These are phyloP conservation scores for Colletotrichum lentis DNA, from an alignment of 2,329 filamentous ascomycete genomes.

Conservation along the genomic window DNA sequence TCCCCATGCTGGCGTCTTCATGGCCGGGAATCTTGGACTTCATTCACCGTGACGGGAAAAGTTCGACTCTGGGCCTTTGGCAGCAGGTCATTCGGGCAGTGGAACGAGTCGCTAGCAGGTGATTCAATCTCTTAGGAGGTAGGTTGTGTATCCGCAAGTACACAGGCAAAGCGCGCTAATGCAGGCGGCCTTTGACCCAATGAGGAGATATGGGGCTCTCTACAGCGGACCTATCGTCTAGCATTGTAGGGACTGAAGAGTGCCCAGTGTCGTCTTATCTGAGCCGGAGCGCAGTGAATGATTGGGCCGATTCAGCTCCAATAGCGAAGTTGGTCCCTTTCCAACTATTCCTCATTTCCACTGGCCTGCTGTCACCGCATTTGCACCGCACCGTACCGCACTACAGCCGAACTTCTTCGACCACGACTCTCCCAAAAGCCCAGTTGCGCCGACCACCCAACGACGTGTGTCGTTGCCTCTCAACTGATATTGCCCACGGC, in stretches of 20 bases:
- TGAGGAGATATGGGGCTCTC: constrained; percentile 11
- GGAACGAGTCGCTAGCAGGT: constrained; percentile 1
- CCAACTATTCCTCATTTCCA: constrained; percentile 22
- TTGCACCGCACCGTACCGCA: constrained; percentile 8
- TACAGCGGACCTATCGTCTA: background rate
- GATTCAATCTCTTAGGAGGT: background rate
- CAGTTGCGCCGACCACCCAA: constrained; percentile 4
- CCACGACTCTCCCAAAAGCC: constrained; percentile 10
- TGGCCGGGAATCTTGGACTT: background rate
- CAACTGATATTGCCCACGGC: background rate
- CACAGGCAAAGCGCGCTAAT: constrained; percentile 23
- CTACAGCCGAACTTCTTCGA: constrained; percentile 10
- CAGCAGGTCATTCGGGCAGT: constrained; percentile 2
- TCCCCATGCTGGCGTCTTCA: background rate
- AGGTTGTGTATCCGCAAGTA: no score
- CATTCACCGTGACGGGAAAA: background rate
- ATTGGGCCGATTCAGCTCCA: constrained; percentile 32
- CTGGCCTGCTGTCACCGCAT: constrained; percentile 29
- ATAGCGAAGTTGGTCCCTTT: constrained; percentile 13
- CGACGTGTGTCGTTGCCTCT: background rate
- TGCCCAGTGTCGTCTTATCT: constrained; percentile 22
- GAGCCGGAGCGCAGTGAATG: constrained; percentile 21
- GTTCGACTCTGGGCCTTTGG: background rate
- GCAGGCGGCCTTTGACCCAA: constrained; percentile 21
- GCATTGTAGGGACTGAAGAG: background rate